Evolutionary conservation across 1,139 yeast species (phyloP), one percentile per base, ranked within the genome.

Genomic region (Pichia terricola): DNA sequence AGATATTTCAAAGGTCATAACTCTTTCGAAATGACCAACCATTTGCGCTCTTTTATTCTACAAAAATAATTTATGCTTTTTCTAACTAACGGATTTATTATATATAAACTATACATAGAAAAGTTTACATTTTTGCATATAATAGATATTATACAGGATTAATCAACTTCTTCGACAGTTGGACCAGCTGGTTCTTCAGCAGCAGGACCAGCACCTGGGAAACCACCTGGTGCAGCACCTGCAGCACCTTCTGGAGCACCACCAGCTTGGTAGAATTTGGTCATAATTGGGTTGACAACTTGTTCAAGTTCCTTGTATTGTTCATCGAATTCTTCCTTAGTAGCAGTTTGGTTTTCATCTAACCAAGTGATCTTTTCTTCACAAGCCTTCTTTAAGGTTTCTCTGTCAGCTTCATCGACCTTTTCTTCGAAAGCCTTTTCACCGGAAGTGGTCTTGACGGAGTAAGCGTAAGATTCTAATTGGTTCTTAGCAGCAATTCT

Each of bases 401-500:
- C 69, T 53, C 60, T 68, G 51, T 71, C 75, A 33, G 53, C 65
- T 32, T 53, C 59, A 33, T 45, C 47, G 50, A 73, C 70, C 68
- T 72, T 72, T 50, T 67, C 72, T 63, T 70, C 70, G 61, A 72
- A 60, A 11, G 54, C 46, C 43, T 49, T 49, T 43, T 88, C 96
- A 61, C 94, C 81, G 69, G 88, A 82, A 59, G 95, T 83, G 58
- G 89, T 77, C 78, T 89, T 96, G 61, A 89, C 87, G 61, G 95
- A 83, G 64, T 96, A 83, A 69, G 89, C 89, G 80, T 89, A 89
- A 60, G 96, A 87, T 79, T 89, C 97, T 70, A 89, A 84, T 77
- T 86, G 88, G 77, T 88, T 96, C 81, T 87, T 88, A 68, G 94
- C 94, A 78, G 87, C 96, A 76, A 87, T 95, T 73, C 89, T 83